phyloP scores from a whole-genome alignment of 2,329 filamentous ascomycete species.

The Penicillium brasilianum region DNA sequence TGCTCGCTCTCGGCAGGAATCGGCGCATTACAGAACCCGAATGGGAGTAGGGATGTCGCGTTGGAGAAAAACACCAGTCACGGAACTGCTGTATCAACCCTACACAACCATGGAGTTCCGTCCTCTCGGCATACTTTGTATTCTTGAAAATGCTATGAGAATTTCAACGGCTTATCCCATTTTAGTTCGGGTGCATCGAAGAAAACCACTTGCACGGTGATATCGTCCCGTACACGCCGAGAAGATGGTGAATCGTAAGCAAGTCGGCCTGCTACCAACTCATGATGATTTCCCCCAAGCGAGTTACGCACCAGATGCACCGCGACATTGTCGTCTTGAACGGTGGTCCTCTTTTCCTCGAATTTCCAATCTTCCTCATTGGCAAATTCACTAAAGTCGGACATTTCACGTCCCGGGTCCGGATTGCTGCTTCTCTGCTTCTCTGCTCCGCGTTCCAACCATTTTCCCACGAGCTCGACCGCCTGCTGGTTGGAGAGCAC shows the following conservation, averaged over 20 bases:
- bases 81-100: too few relatives aligned
- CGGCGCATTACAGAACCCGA: too few relatives aligned
- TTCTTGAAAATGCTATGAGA: not conserved
- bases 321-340: conserved; percentile 59
- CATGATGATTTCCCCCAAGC: conserved; percentile 54
- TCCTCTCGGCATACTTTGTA: not conserved
- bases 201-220: conserved; percentile 57
- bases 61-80: too few relatives aligned
- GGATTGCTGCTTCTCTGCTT: conserved; percentile 36
- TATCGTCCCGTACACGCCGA: conserved; percentile 55
- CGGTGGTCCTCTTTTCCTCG: conserved; percentile 53
- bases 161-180: not conserved
- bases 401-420: conserved; percentile 24
- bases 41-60: too few relatives aligned
- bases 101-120: too few relatives aligned
- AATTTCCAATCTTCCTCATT: conserved; percentile 36
- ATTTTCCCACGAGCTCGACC: conserved; percentile 62
- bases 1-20: conserved; percentile 6
- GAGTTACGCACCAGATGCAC: conserved; percentile 59
- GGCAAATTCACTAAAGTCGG: conserved; percentile 31
- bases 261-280: conserved; percentile 39
- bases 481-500: conserved; percentile 62
- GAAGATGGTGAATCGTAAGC: conserved; percentile 34
- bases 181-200: conserved; percentile 22
- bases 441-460: conserved; percentile 53